Percentiles rank a stretch among this genome's conserved stretches.
Evolutionary conservation across 2,329 filamentous ascomycete genomes (phyloP).

Genomic region (Fusarium buxicola): DNA sequence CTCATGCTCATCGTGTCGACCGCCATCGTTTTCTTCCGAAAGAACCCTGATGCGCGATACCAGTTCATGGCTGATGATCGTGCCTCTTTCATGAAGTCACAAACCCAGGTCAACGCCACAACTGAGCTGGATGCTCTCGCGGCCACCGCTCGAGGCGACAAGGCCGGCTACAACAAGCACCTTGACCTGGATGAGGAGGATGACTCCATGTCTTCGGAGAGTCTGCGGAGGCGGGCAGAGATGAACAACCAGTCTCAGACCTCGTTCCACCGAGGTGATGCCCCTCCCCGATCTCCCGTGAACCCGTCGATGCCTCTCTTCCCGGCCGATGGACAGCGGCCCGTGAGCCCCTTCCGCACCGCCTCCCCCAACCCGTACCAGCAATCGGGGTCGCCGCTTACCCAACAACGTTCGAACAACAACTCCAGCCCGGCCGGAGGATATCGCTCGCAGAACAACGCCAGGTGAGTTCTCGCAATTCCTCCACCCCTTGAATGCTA

Average conservation of each 20-base stretch:
- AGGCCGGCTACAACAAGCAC: constrained; percentile 64
- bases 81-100: constrained; percentile 97
- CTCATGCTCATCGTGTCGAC: constrained; percentile 78
- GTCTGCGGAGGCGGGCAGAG: constrained; percentile 52
- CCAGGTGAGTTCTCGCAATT: constrained; percentile 49
- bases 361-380: constrained; percentile 52
- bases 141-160: constrained; percentile 88
- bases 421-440: constrained; percentile 49
- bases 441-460: constrained; percentile 53
- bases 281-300: constrained; percentile 52
- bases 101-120: constrained; percentile 78
- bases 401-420: constrained; percentile 49
- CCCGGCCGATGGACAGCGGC: constrained; percentile 52
- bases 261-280: constrained; percentile 48
- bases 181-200: constrained; percentile 57
- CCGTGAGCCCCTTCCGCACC: constrained; percentile 52
- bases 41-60: constrained; percentile 95
- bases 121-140: constrained; percentile 92
- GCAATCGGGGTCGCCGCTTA: constrained; percentile 47
- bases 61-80: constrained; percentile 97
- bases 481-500: neutral
- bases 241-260: constrained; percentile 48
- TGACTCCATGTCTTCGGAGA: constrained; percentile 54
- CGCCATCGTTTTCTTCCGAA: constrained; percentile 79
- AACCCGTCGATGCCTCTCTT: constrained; percentile 59